phyloP scores from a whole-genome alignment of 2,329 filamentous ascomycete genomes.

The Ascochyta clinopodiicola region DNA sequence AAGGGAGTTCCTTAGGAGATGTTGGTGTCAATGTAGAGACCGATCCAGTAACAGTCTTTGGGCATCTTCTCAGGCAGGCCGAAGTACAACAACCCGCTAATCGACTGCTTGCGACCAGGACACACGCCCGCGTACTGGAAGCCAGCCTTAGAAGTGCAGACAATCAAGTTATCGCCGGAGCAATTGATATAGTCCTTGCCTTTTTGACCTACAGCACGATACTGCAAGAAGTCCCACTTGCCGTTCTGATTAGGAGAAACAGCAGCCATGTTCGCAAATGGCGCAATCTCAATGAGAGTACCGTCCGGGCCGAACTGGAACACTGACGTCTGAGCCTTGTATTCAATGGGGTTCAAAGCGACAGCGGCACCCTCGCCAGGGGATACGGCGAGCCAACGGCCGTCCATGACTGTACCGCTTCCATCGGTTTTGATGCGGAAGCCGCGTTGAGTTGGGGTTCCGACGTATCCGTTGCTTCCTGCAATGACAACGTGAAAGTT shows the following conservation, averaged over 20 bases:
- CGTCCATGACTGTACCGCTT: constrained; percentile 2
- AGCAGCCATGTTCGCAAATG: background rate
- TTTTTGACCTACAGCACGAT: constrained; percentile 1
- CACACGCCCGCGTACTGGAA: constrained; percentile 7
- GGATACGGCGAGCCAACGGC: constrained; percentile 4
- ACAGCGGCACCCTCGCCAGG: constrained; percentile 6
- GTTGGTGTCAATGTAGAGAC: constrained; percentile 1
- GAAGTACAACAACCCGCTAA: constrained; percentile 9
- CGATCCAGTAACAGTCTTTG: constrained; percentile 1
- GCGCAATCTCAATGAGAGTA: background rate
- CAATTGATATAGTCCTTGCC: constrained; percentile 2
- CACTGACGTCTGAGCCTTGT: constrained; percentile 5
- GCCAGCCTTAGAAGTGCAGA: background rate
- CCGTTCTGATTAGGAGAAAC: constrained; percentile 1
- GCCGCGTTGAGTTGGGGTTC: background rate
- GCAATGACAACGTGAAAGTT: constrained; percentile 27
- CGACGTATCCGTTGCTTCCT: constrained; percentile 31
- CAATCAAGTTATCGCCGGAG: constrained; percentile 7
- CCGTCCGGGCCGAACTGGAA: background rate
- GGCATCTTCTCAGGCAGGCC: constrained; percentile 7
- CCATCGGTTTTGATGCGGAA: constrained; percentile 5
- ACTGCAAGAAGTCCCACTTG: constrained; percentile 9
- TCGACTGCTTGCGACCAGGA: background rate
- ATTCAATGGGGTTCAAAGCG: constrained; percentile 1
- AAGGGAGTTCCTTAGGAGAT: background rate